A percentile compares a stretch with the other conserved stretches of the same genome.
Conservation (phyloP, 2,329 filamentous ascomycete species). For the Epichloe coenophiala region DNA sequence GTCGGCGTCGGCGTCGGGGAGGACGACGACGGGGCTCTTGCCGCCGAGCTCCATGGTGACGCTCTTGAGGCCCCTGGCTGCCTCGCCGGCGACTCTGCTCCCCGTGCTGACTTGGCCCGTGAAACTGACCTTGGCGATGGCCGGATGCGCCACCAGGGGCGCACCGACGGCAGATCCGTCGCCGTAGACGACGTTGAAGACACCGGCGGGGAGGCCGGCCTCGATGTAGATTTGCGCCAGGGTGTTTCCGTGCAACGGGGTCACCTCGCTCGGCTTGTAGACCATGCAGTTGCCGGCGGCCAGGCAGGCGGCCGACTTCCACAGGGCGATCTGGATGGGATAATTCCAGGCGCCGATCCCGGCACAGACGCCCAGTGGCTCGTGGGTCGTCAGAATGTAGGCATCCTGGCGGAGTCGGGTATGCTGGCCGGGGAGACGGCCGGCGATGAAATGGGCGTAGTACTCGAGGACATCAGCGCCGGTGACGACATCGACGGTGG, state of each 20-base stretch:
- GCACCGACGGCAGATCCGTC: constrained; percentile 59
- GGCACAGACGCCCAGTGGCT: constrained; percentile 68
- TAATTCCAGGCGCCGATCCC: constrained; percentile 91
- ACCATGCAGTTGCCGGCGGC: constrained; percentile 83
- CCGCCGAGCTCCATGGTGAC: constrained; percentile 88
- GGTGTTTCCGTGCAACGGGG: constrained; percentile 65
- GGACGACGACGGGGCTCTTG: constrained; percentile 68
- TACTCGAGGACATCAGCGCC: constrained; percentile 79
- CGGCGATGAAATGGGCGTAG: constrained; percentile 68
- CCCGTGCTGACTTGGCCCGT: constrained; percentile 83
- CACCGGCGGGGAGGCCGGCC: constrained; percentile 66
- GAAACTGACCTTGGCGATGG: constrained; percentile 76
- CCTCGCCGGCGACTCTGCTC: constrained; percentile 63
- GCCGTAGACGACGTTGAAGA: constrained; percentile 80
- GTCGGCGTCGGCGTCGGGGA: constrained; percentile 66
- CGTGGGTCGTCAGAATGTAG: constrained; percentile 73
- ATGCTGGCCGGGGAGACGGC: constrained; percentile 69
- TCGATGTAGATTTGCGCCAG: constrained; percentile 66
- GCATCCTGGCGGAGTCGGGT: constrained; percentile 61
- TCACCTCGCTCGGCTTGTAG: constrained; percentile 82
- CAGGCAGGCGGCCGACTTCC: constrained; percentile 78
- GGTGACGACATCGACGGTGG: constrained; percentile 68
- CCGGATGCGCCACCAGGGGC: constrained; percentile 57
- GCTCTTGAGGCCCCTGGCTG: constrained; percentile 72
- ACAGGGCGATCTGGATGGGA: constrained; percentile 78